Evolutionary conservation across 139 green algal species (phyloP), one percentile per base, ranked within the genome.

Genomic region (Chlorella sp.): DNA sequence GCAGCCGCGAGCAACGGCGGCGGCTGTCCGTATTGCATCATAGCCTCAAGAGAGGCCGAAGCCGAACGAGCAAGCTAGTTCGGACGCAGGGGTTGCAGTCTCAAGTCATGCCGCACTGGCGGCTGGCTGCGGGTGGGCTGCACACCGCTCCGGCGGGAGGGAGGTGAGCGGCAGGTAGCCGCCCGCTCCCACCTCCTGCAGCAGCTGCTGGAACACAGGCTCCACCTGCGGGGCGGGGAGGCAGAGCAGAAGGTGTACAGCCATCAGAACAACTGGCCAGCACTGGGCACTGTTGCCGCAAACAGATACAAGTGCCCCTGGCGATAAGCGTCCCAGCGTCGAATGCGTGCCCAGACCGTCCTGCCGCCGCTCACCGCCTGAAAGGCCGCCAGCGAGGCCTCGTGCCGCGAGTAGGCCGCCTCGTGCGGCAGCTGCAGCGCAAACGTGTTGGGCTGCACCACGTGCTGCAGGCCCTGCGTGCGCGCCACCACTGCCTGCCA

Each of bases 371-470:
- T 75, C 69, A 75, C 69, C 69, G 69, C 34, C 76, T 78, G 39
- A 6, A 82, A 82, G 25, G 38, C 56, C 18, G 12, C 36, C 21
- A 82, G 36, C 13, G 76, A 41, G 21, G 76, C 76, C 38, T 82
- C 76, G 13, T 60, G 51, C 36, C 76, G 20, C 38, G 64, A 39
- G 60, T 73, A 82, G 1, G 56, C 76, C 2, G 28, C 36, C 20
- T 56, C 38, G 41, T 82, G 76, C 36, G 76, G 76, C 76, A 82
- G 60, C 76, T 82, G 76, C 76, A 82, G 28, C 32, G 36, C 56
- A 28, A 82, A 82, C 4, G 76, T n/a, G 36, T 82, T 82, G 36
- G 76, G 76, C 76, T 82, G 76, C 76, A 82, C 76, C 34, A 82
- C 60, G 36, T 82, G 76, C 57, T 57, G 76, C 57, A 63, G 23